Percentiles rank a stretch among this genome's conserved stretches.
These are phyloP conservation scores for Thermochaetoides dissita DNA, from an alignment of 2,329 filamentous ascomycete species.

Conservation along the genomic window DNA sequence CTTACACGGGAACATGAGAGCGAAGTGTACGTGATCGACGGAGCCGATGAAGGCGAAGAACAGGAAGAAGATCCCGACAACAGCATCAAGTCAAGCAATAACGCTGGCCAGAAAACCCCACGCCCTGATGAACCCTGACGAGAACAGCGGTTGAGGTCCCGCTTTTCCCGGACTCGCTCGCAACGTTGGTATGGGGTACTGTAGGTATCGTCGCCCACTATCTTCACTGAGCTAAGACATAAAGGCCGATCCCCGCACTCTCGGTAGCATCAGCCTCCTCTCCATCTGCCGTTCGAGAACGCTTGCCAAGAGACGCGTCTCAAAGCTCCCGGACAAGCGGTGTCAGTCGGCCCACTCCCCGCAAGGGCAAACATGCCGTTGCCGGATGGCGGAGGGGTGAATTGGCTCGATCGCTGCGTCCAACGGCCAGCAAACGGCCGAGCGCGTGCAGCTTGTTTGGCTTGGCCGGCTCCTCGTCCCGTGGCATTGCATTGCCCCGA, in stretches of 20 bases:
- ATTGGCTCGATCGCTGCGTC: not conserved
- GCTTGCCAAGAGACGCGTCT: not conserved
- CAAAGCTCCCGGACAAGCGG: not conserved
- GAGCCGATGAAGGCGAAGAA: constrained; percentile 20
- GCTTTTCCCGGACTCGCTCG: not conserved
- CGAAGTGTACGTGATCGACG: constrained; percentile 4
- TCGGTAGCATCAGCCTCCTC: not conserved
- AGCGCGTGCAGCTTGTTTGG: not conserved
- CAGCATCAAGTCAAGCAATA: not conserved
- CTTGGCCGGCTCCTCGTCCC: not conserved
- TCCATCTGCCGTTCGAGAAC: not conserved
- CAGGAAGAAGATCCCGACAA: constrained; percentile 1
- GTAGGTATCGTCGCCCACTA: too few relatives aligned
- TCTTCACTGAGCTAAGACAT: too few relatives aligned
- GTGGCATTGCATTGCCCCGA: not conserved
- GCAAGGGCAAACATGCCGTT: too few relatives aligned
- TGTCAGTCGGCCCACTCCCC: not conserved
- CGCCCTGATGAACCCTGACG: not conserved
- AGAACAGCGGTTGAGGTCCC: not conserved
- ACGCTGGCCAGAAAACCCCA: not conserved
- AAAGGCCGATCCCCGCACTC: not conserved
- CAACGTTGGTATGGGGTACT: not conserved
- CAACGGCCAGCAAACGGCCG: not conserved
- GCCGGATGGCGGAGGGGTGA: not conserved
- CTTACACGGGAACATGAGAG: constrained; percentile 27